Evolutionary conservation across 1,284 basidiomycete genomes (phyloP), one percentile per base, ranked within the genome.

Genomic region (Schizophyllum amplum): DNA sequence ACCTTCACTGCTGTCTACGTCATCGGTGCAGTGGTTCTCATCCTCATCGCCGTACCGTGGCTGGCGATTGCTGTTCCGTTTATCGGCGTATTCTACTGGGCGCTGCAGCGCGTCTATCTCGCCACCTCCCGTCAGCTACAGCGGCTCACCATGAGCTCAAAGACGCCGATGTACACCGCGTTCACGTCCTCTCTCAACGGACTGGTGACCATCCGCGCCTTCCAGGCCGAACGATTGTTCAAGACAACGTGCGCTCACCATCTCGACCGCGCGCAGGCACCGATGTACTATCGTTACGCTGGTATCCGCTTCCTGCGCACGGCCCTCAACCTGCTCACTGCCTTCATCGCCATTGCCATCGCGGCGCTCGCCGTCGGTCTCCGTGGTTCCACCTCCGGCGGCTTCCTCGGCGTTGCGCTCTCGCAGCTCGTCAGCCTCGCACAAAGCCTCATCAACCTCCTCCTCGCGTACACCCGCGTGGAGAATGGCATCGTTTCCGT

Each of bases 401-500:
- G 62, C 27, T 60, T 65, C 22, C 57, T 71, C 11, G 70, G 70
- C 42, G 67, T 71, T 5, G 67, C 69, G 11, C 62, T 70, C 20
- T 63, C 57, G 1, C 57, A 60, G 48, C 54, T 58, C 11, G 61
- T 60, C 46, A 47, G 57, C 23, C 54, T 62, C 33, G 48, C 59
- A 7, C 52, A 57, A 52, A 58, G 52, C 20, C 50, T 62, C 15
- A 55, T 53, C 17, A 59, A 60, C 25, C 46, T 63, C 4, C 52
- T 67, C 4, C 55, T 68, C 53, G 60, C 64, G 42, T 69, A 66
- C 60, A 68, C 67, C 23, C 62, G 65, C 17, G 62, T 66, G n/a
- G 70, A 72, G 55, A 71, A 71, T 55, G 68, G 66, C 0, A 63
- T 65, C 7, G 67, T 72, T 6, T 67, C 68, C 4, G 58, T 71